Evolutionary conservation across 1,139 yeast species (phyloP).

Genomic region (Candida tropicalis): DNA sequence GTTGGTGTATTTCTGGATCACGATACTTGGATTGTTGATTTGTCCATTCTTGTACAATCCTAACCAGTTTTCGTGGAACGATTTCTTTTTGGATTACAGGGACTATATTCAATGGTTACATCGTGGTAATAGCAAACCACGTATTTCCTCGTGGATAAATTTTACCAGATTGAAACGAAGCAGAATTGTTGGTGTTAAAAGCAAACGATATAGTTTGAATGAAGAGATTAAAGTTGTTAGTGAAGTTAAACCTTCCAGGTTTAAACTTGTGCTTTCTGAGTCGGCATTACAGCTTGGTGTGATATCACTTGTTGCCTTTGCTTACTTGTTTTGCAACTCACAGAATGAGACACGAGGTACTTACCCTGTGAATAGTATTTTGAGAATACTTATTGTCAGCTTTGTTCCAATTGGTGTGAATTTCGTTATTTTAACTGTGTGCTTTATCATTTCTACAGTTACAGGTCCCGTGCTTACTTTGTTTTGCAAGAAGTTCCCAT

Average conservation of each 20-base stretch:
- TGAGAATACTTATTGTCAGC: conserved; percentile 45
- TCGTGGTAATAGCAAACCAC: conserved; percentile 40
- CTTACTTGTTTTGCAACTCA: conserved; percentile 49
- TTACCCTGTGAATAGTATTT: conserved; percentile 32
- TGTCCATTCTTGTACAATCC: conserved; percentile 58
- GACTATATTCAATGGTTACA: conserved; percentile 46
- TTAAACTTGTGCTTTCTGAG: conserved; percentile 35
- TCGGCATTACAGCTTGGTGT: conserved; percentile 31
- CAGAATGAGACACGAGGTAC: conserved; percentile 38
- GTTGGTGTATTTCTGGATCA: conserved; percentile 52
- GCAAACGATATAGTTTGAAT: conserved; percentile 22
- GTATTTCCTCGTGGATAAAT: conserved; percentile 43
- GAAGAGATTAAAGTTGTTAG: conserved; percentile 30
- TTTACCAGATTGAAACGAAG: conserved; percentile 42
- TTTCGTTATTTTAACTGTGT: conserved; percentile 34
- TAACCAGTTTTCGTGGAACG: conserved; percentile 51
- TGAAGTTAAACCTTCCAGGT: conserved; percentile 42
- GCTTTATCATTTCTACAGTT: conserved; percentile 43
- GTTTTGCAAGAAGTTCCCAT: conserved; percentile 41
- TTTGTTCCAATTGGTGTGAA: conserved; percentile 53
- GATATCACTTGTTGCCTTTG: conserved; percentile 33
- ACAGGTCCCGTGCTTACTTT: conserved; percentile 49
- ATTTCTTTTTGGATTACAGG: conserved; percentile 51
- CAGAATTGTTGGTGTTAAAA: conserved; percentile 47
- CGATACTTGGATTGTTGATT: conserved; percentile 43